Base-by-base conservation (phyloP, 202 grass and related monocot species). In the Eragrostis tef region DNA sequence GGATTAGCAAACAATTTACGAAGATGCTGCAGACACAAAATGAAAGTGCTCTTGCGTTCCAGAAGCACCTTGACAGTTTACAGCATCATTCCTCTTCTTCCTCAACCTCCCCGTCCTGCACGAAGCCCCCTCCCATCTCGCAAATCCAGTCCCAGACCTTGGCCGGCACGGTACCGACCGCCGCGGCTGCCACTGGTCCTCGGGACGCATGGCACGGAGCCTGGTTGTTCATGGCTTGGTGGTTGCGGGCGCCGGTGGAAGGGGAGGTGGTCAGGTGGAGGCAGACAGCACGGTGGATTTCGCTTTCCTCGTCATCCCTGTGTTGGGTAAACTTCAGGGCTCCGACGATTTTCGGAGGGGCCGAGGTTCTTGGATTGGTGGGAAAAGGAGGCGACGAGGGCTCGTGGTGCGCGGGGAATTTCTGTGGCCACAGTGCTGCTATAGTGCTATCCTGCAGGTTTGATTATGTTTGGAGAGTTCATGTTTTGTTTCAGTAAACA, bases 121-220 rank as follows among this genome's bases (percentile, higher is more conserved):
- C 63, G 53, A 91, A 91, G 0, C 92, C 88, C 21, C 95, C 92
- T 43, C 88, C 92, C 82, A 89, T 88, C 52, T 93, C 86, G 29
- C 87, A 98, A 74, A 98, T 65, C 68, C 82, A 81, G 0, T 95
- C 82, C 95, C 92, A 95, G 64, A 94, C 60, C 57, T 44, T 83
- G 22, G 29, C 76, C 16, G 90, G 80, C 19, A 98, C 88, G 0
- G 95, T 75, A 95, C 92, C 16, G 95, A 98, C 1, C 94, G 76
- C 41, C 95, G 89, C 64, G 86, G 80, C 77, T 98, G 90, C 6
- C 87, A 97, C 3, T 61, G 80, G 57, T 94, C 91, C 2, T 77
- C 87, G 6, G 12, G 12, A 19, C 89, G 89, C 94, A 97, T 97
- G 77, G 91, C 81, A 67, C 88, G 90, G 79, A 94, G 89, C n/a